These are phyloP conservation scores for Phytophthora hibernalis DNA, from an alignment of 352 stramenopile species.

Conservation along the genomic window DNA sequence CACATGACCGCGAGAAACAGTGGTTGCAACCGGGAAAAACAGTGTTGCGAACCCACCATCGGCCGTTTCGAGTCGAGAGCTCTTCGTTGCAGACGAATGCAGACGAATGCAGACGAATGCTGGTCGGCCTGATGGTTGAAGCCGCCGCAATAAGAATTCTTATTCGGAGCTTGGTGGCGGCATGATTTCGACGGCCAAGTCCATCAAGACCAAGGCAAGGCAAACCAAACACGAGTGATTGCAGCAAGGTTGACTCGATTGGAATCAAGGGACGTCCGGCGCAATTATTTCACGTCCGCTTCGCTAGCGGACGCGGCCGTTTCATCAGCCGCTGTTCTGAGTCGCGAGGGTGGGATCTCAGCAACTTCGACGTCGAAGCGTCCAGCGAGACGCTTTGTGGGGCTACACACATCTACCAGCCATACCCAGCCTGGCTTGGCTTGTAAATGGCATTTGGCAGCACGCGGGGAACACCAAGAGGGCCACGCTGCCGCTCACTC, in stretches of 20 bases:
- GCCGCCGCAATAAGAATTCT: background rate
- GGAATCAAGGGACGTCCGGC: too few species aligned
- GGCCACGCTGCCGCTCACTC: background rate
- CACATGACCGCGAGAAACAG: background rate
- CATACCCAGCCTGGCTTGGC: background rate
- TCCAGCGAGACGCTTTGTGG: background rate
- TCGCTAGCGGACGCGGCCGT: slow-evolving; percentile 1
- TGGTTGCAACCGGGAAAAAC: background rate
- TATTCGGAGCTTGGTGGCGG: slow-evolving; percentile 2
- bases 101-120: slow-evolving; percentile 31
- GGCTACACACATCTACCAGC: too few species aligned
- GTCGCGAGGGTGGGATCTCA: slow-evolving; percentile 7
- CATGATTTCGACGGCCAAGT: too few species aligned
- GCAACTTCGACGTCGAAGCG: slow-evolving; percentile 2
- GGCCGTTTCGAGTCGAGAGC: slow-evolving; percentile 23
- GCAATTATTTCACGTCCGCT: too few species aligned
- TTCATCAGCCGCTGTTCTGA: slow-evolving; percentile 25
- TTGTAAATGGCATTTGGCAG: background rate
- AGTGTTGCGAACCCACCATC: too few species aligned
- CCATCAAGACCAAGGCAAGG: too few species aligned
- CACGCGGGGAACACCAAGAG: background rate
- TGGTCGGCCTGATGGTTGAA: slow-evolving; percentile 1
- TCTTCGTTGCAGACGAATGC: slow-evolving; percentile 28
- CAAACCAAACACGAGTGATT: too few species aligned
- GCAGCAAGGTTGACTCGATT: too few species aligned